Percentiles rank a stretch among this genome's conserved stretches.
Conservation (phyloP, 441 rosid species). For the Aleurites moluccanus region DNA sequence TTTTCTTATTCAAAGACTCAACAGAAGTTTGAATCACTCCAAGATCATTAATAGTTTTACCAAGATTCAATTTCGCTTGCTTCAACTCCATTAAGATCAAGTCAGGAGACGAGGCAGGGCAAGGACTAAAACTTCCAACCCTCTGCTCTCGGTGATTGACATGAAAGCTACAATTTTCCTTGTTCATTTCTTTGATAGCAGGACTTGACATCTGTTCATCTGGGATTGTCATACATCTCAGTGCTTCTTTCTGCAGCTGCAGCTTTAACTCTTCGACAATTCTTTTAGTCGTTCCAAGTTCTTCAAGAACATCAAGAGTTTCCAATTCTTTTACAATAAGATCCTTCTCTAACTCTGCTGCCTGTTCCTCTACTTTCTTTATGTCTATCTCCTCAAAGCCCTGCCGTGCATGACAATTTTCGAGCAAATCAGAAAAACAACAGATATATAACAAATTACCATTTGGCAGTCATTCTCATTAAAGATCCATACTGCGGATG, state of each 20-base stretch:
- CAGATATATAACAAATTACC: neutral
- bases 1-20: constrained; percentile 70
- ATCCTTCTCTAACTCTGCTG: constrained; percentile 85
- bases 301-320: constrained; percentile 89
- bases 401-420: constrained; percentile 30
- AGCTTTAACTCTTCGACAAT: constrained; percentile 83
- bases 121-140: constrained; percentile 36
- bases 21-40: constrained; percentile 77
- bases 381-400: constrained; percentile 65
- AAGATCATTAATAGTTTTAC: constrained; percentile 76
- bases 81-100: constrained; percentile 75
- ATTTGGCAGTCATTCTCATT: neutral
- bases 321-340: constrained; percentile 88
- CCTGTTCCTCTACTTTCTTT: constrained; percentile 87
- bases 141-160: constrained; percentile 25
- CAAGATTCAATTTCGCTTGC: constrained; percentile 80
- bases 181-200: constrained; percentile 61
- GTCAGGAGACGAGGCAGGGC: constrained; percentile 67
- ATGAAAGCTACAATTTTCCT: constrained; percentile 40
- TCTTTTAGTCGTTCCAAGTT: constrained; percentile 76
- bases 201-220: constrained; percentile 45
- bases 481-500: neutral
- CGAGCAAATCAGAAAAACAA: neutral
- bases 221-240: constrained; percentile 52
- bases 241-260: constrained; percentile 78